phyloP scores from a whole-genome alignment of 148 eudicot species.

The Arbutus unedo region DNA sequence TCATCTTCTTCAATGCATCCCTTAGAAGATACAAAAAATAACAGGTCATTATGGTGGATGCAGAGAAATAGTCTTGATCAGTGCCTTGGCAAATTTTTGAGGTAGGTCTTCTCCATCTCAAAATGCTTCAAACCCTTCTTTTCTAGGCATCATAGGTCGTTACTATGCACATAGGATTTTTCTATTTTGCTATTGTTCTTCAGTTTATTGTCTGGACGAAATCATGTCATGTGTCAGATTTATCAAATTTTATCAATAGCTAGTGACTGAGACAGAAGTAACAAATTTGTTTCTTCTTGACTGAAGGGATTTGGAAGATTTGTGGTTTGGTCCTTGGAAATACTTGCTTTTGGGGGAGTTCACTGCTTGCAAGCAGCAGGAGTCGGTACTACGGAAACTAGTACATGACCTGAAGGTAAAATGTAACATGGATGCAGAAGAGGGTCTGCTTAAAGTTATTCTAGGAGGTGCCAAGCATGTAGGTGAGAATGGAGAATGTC shows the following conservation, averaged over 20 bases:
- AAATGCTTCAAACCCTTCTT: background rate
- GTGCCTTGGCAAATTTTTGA: conserved; percentile 55
- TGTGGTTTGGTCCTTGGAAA: conserved; percentile 83
- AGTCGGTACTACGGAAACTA: conserved; percentile 40
- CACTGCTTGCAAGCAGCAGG: conserved; percentile 43
- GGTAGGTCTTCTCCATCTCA: conserved; percentile 36
- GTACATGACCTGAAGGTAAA: conserved; percentile 36
- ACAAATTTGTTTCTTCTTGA: background rate
- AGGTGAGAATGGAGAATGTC: conserved; percentile 32
- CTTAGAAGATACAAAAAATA: conserved; percentile 49
- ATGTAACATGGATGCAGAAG: conserved; percentile 33
- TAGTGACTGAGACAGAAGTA: background rate
- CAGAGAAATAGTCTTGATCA: conserved; percentile 64
- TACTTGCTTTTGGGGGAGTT: conserved; percentile 65
- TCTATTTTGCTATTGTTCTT: conserved; percentile 1
- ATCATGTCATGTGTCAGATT: background rate
- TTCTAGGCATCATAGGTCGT: conserved; percentile 32
- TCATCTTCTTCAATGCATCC: conserved; percentile 52
- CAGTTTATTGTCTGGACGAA: background rate
- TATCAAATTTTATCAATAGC: background rate
- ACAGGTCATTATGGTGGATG: conserved; percentile 72
- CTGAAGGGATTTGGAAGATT: conserved; percentile 75
- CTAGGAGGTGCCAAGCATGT: conserved; percentile 44
- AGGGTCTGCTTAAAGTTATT: conserved; percentile 42
- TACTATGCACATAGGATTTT: background rate